Evolutionary conservation across 768 basidiomycete species (phyloP), one percentile per base, ranked within the genome.

Genomic region (Amanita phalloides): DNA sequence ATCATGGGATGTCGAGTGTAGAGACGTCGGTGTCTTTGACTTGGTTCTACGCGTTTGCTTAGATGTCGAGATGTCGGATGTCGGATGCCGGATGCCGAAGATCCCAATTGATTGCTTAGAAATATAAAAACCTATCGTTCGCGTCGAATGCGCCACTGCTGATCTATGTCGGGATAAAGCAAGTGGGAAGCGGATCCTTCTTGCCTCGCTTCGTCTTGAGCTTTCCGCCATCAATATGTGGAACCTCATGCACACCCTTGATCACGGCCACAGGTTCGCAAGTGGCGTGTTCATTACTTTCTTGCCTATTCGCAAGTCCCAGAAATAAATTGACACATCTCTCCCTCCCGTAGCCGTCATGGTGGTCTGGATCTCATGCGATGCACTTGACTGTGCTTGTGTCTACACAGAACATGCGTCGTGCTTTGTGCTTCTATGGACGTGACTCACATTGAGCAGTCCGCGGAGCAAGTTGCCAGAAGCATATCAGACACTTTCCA

Each of bases 51-150:
- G 68, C 6, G 64, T 60, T 58, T 65, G 71, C 53, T 58, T 70
- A 55, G 58, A 58, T 45, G 59, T 30, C 9, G 28, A 55, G 57
- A 58, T 43, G 59, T 30, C 1, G 28, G 28, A 8, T 30, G 28
- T 58, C 1, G 68, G 73, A 38, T 65, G 68, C 53, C 1, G 68
- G 73, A 38, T 65, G 68, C 53, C 94, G 85, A 25, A 94, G 64
- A 64, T 98, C 94, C 94, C 94, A 98, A 51, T 83, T 75, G 71
- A 43, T 88, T 72, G 11, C 93, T 93, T 51, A 26, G 38, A 49
- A 33, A 14, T 14, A 42, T 7, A 36, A 9, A 28, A 32, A 71
- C 53, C 53, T 55, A 14, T 28, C 2, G 38, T 13, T 45, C 49
- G 11, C 13, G 26, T 53, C 36, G 6, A 71, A 79, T 8, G 88